These are phyloP conservation scores for Ustilago trichophora DNA, from an alignment of 1,284 basidiomycete genomes.

Conservation along the genomic window DNA sequence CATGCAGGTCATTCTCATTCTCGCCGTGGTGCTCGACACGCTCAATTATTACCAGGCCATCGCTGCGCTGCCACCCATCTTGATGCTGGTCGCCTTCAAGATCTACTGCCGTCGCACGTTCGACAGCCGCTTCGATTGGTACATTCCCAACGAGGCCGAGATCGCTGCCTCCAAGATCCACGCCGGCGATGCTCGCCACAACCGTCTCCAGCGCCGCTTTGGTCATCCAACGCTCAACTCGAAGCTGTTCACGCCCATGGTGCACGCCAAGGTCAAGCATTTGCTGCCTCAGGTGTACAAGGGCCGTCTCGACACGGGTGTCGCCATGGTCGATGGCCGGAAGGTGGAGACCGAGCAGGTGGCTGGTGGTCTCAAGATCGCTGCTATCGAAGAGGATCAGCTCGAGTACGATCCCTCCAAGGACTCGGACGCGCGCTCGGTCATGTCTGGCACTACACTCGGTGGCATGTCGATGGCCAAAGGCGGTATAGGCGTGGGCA, in stretches of 20 bases:
- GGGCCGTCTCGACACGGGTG: constrained; percentile 49
- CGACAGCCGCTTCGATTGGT: constrained; percentile 61
- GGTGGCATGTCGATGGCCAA: constrained; percentile 30
- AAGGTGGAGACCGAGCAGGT: constrained; percentile 54
- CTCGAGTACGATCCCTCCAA: constrained; percentile 59
- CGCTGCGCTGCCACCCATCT: constrained; percentile 58
- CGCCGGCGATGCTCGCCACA: constrained; percentile 53
- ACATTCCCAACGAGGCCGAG: constrained; percentile 60
- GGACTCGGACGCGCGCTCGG: constrained; percentile 54
- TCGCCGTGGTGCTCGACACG: constrained; percentile 56
- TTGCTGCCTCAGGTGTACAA: constrained; percentile 57
- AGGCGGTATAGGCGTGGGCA: constrained; percentile 24
- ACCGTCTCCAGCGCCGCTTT: constrained; percentile 62
- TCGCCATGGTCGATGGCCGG: constrained; percentile 47
- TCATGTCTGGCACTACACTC: constrained; percentile 62
- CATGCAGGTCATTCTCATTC: constrained; percentile 63
- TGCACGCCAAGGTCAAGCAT: constrained; percentile 59
- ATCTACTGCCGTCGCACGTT: constrained; percentile 58
- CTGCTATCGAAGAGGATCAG: constrained; percentile 60
- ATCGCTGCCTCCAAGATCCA: constrained; percentile 51
- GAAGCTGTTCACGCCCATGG: constrained; percentile 61
- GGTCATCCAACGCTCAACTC: constrained; percentile 64
- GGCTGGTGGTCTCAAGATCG: constrained; percentile 58
- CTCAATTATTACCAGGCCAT: constrained; percentile 53
- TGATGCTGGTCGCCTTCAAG: constrained; percentile 59